Base-by-base conservation (phyloP, 129 eudicot genomes). In the Apium graveolens region DNA sequence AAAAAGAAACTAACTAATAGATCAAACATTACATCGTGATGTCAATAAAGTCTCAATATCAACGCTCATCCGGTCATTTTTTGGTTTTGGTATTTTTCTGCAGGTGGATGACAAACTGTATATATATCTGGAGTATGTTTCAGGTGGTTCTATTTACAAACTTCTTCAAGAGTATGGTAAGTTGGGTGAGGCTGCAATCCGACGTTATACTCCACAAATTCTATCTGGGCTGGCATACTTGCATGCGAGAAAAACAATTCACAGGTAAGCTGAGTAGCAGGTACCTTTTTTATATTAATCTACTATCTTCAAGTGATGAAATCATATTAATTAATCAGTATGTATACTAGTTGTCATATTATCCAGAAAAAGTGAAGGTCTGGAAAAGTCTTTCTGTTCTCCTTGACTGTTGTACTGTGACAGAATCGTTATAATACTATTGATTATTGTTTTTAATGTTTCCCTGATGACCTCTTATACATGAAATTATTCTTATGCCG, bases 71-170 rank as follows among this genome's bases (percentile, higher is more conserved):
- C 48, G 16, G 48, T 44, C 48, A 32, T 17, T 31, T 31, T 18
- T 34, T 9, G 29, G 72, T 78, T 77, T 42, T 78, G 39, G 48
- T 78, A 45, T 51, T 80, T 48, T 49, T 74, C 78, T 55, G 42
- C 83, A 91, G 97, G 91, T 79, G 76, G 89, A 84, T 24, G 92
- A 91, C 82, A 91, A 85, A 82, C 85, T 89, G 18, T 84, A 85
- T 74, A 86, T 91, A 26, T 91, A 89, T 73, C 84, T 91, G 84
- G 97, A 91, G 86, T 91, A 85, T 74, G 92, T 91, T 1, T 86
- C 97, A 65, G 94, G 94, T 31, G 97, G 97, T 48, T 91, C 97
- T n/a, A 86, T 91, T 76, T 88, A 87, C 70, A 91, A 89, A 74
- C 63, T 91, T 78, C 92, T 91, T 63, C 94, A 83, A 66, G 92